phyloP scores from a whole-genome alignment of 2,329 filamentous ascomycete genomes.

The Monilinia fructicola region DNA sequence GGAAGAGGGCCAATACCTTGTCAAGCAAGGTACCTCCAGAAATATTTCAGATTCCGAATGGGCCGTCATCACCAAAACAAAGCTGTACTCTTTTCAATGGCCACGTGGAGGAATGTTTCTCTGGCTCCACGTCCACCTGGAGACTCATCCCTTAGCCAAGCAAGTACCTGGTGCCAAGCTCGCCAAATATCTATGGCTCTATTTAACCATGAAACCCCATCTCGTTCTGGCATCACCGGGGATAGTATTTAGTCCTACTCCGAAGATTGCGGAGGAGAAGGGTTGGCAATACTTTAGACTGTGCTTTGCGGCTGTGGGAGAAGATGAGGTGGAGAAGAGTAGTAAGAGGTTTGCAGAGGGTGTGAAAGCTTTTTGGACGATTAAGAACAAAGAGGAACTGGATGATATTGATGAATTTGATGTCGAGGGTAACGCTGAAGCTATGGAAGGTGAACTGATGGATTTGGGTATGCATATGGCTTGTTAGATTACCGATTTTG shows the following conservation, averaged over 20 bases:
- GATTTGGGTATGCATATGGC: constrained; percentile 34
- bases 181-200: constrained; percentile 66
- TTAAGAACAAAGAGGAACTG: constrained; percentile 65
- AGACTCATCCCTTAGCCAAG: constrained; percentile 67
- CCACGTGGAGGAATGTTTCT: constrained; percentile 91
- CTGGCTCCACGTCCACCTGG: constrained; percentile 74
- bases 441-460: constrained; percentile 26
- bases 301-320: constrained; percentile 83
- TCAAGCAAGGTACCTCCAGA: constrained; percentile 60
- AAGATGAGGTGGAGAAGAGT: constrained; percentile 63
- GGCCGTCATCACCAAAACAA: constrained; percentile 72
- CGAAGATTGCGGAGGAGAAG: constrained; percentile 54
- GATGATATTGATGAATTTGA: constrained; percentile 56
- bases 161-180: constrained; percentile 56
- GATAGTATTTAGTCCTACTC: constrained; percentile 68
- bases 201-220: constrained; percentile 67
- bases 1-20: constrained; percentile 63
- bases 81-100: constrained; percentile 74
- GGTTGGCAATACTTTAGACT: constrained; percentile 74
- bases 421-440: constrained; percentile 14
- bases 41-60: constrained; percentile 64
- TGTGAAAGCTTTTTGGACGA: constrained; percentile 72
- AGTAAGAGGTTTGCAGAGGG: constrained; percentile 66
- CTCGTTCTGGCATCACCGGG: constrained; percentile 72
- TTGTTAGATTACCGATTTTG: constrained; percentile 28